Base-by-base conservation (phyloP, 768 basidiomycete species). In the Pleurotus salmoneostramineus region DNA sequence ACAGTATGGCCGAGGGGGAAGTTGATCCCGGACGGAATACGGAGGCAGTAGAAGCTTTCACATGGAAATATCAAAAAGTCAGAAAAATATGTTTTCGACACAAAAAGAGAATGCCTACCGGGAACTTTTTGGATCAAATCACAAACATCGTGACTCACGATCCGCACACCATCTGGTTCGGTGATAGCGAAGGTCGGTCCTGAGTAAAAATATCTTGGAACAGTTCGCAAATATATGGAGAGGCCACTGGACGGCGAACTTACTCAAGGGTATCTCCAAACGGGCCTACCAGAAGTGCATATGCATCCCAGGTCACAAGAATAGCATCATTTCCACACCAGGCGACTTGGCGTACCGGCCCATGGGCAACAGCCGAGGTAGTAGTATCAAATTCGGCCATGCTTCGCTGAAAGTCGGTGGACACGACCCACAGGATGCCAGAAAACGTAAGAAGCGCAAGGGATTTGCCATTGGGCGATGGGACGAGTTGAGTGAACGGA, bases 311-410 rank as follows among this genome's bases (percentile, higher is more conserved):
- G 15, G 87, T 88, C 14, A 97, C 79, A 3, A 94, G 77, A 46
- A 98, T 89, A 0, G 95, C 93, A 71, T 99, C 95, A 66, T 94
- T 93, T 1, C 95, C 95, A 69, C 95, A 98, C 97, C 97, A 99
- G 65, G 89, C 90, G 0, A 94, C 86, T 62, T 89, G 88, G 36
- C 77, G 76, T 2, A 91, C 79, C 3, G 76, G 69, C 1, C 86
- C 88, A 15, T 84, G 78, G 0, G 79, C 82, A 5, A 77, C 83
- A 59, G 74, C 66, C 33, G 82, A 79, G 31, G 74, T 76, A 6
- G 69, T 77, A 2, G 90, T 89, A 57, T 94, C 85, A 62, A 92
- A 94, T 67, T 97, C 95, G 3, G 93, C 91, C 63, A 96, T 80
- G 64, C 82, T 91, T 43, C 92, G 82, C 61, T 91, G 88, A 67